These are phyloP conservation scores for Chlamydomonas schloesseri DNA, from an alignment of 139 green algal species.

Conservation along the genomic window DNA sequence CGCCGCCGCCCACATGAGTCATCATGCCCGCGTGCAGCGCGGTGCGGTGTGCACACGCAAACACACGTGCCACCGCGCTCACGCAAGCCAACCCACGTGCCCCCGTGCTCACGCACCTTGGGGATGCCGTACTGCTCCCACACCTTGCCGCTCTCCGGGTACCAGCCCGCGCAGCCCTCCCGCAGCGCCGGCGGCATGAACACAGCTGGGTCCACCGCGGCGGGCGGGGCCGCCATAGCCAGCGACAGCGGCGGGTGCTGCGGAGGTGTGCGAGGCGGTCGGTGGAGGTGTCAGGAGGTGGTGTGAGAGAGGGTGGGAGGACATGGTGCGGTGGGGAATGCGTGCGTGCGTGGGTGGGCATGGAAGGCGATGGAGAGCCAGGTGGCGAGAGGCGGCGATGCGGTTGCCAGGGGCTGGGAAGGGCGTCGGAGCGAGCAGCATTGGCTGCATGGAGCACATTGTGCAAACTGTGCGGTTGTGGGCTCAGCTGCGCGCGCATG, in stretches of 20 bases:
- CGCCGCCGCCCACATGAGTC: too few species aligned
- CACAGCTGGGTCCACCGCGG: conserved; percentile 13
- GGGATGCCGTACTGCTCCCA: not conserved
- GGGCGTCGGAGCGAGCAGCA: too few species aligned
- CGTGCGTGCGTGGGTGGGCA: too few species aligned
- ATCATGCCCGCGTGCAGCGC: too few species aligned
- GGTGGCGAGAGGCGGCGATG: not conserved
- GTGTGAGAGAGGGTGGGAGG: not conserved
- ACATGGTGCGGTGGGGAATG: not conserved
- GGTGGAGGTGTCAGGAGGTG: too few species aligned
- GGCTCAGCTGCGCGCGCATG: too few species aligned
- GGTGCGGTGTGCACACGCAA: too few species aligned
- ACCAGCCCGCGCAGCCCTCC: conserved; percentile 28
- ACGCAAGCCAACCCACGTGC: too few species aligned
- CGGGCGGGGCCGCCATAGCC: conserved; percentile 28
- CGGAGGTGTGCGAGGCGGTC: too few species aligned
- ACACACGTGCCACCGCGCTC: too few species aligned
- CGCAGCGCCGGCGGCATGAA: conserved; percentile 45
- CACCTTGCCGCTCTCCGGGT: conserved; percentile 42
- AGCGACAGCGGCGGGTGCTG: conserved; percentile 36
- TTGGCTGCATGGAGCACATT: too few species aligned
- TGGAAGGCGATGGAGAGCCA: not conserved
- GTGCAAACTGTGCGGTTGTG: too few species aligned
- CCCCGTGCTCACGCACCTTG: not conserved
- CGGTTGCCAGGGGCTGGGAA: not conserved